phyloP scores from a whole-genome alignment of 805 yeast genomes.

The Candida awuae region DNA sequence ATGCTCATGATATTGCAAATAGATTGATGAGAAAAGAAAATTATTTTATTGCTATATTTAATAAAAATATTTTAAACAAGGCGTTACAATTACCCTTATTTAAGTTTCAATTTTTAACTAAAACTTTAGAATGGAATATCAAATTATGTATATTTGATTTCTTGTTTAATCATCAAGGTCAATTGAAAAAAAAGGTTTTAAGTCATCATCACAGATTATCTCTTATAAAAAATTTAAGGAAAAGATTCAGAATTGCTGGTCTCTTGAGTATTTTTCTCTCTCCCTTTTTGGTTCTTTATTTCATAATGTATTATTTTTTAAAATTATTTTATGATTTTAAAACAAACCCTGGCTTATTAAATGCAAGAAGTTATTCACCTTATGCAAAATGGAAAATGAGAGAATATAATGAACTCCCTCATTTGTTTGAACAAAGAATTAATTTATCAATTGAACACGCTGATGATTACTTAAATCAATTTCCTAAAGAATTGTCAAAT shows the following conservation, averaged over 20 bases:
- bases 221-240: slow-evolving; percentile 59
- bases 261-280: slow-evolving; percentile 72
- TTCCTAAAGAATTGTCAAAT: slow-evolving; percentile 71
- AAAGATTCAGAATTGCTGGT: slow-evolving; percentile 84
- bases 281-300: slow-evolving; percentile 80
- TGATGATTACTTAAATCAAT: slow-evolving; percentile 75
- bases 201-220: slow-evolving; percentile 62
- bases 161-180: slow-evolving; percentile 78
- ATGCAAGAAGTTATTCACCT: slow-evolving; percentile 85
- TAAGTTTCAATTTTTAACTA: slow-evolving; percentile 46
- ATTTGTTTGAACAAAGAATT: slow-evolving; percentile 72
- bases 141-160: slow-evolving; percentile 82
- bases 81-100: slow-evolving; percentile 38
- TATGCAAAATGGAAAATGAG: slow-evolving; percentile 92
- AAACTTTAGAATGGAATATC: slow-evolving; percentile 90
- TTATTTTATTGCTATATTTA: slow-evolving; percentile 82
- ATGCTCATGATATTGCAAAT: slow-evolving; percentile 92
- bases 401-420: slow-evolving; percentile 89
- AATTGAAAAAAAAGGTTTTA: slow-evolving; percentile 60
- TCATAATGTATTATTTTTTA: slow-evolving; percentile 76
- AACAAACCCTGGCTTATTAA: slow-evolving; percentile 75
- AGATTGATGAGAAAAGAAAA: slow-evolving; percentile 94
- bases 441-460: slow-evolving; percentile 76
- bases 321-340: slow-evolving; percentile 89
- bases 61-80: slow-evolving; percentile 64